These are phyloP conservation scores for Cadophora gregata DNA, from an alignment of 2,329 filamentous ascomycete genomes.

Conservation along the genomic window DNA sequence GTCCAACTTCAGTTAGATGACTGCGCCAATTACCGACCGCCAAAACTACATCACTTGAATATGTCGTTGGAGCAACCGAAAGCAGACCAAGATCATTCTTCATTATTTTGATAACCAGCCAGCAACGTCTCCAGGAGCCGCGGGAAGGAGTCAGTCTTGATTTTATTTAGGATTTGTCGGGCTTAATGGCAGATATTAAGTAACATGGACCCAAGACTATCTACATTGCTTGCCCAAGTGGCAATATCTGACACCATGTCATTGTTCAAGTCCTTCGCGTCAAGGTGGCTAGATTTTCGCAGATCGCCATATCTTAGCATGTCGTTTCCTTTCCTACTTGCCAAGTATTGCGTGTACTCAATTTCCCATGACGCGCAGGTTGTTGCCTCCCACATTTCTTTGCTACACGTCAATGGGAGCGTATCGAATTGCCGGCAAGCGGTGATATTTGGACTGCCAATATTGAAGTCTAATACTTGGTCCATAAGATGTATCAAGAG, in stretches of 20 bases:
- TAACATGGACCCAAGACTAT: slow-evolving; percentile 24
- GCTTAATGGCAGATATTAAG: neutral
- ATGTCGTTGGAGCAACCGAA: neutral
- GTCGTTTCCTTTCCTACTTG: neutral
- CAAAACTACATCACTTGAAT: no score
- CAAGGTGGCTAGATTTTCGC: slow-evolving; percentile 2
- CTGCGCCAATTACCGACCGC: no score
- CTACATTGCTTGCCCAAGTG: slow-evolving; percentile 19
- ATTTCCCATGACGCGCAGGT: slow-evolving; percentile 25
- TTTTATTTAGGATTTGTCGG: neutral
- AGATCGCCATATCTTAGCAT: slow-evolving; percentile 21
- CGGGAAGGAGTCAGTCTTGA: neutral
- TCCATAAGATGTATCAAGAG: slow-evolving; percentile 26
- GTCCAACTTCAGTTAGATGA: no score
- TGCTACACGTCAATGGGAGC: slow-evolving; percentile 24
- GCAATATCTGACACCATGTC: slow-evolving; percentile 19
- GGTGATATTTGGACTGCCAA: neutral
- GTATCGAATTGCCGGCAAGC: slow-evolving; percentile 18
- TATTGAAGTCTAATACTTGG: slow-evolving; percentile 24
- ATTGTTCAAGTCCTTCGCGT: slow-evolving; percentile 10
- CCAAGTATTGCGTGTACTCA: slow-evolving; percentile 28
- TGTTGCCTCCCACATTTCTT: slow-evolving; percentile 27
- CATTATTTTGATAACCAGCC: neutral
- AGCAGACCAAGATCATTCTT: neutral
- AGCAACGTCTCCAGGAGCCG: neutral